Conservation (phyloP, 139 green algal species). For the Coccomyxa sp. region DNA sequence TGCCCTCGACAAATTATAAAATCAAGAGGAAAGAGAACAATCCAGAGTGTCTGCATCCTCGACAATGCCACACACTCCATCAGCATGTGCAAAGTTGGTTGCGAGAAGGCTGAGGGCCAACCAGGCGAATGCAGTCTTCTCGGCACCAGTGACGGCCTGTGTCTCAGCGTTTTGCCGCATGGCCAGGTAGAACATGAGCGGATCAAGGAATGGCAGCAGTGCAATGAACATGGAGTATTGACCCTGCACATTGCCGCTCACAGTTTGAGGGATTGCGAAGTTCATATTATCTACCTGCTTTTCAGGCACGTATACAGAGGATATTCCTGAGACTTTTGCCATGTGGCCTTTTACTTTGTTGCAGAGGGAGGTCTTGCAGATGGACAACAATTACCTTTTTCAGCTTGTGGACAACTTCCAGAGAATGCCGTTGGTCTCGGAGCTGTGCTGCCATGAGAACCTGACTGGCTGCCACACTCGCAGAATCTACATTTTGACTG, state of each 20-base stretch:
- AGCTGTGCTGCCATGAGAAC: conserved; percentile 16
- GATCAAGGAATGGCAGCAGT: conserved; percentile 24
- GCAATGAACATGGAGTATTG: conserved; percentile 33
- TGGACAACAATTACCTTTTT: conserved; percentile 2
- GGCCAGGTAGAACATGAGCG: conserved; percentile 38
- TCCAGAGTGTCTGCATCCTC: neutral
- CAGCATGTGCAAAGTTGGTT: neutral
- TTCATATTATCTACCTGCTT: neutral
- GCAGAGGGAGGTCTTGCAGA: neutral
- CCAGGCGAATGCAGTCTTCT: conserved; percentile 45
- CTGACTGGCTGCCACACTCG: conserved; percentile 11
- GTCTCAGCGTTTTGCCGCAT: conserved; percentile 28
- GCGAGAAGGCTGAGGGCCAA: conserved; percentile 5
- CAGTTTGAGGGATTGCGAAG: neutral
- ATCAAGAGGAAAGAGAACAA: neutral
- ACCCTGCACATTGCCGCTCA: conserved; percentile 6
- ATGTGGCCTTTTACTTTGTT: neutral
- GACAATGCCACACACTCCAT: neutral
- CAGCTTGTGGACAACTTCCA: conserved; percentile 27
- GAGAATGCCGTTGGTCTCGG: neutral
- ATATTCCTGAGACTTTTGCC: neutral
- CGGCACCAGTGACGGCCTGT: conserved; percentile 27
- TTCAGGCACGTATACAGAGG: neutral
- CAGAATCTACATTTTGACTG: conserved; percentile 10
- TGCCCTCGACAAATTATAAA: neutral